Evolutionary conservation across 2,329 filamentous ascomycete species (phyloP), one percentile per base, ranked within the genome.

Genomic region (Hymenoscyphus fructigenus): DNA sequence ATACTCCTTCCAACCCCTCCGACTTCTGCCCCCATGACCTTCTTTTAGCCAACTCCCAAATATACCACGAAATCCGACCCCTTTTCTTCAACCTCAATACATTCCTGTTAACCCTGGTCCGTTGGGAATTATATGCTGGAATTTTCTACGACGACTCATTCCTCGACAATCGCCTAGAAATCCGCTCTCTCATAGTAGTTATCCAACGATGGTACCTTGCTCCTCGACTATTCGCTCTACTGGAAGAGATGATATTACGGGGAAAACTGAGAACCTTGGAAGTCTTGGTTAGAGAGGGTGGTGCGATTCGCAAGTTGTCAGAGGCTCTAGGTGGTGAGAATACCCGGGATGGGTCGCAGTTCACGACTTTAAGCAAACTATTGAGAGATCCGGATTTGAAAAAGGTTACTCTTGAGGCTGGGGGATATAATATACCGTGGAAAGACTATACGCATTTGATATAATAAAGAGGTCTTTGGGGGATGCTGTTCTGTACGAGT

Each of bases 231-330:
- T 73, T 71, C 63, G 71, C 67, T 0, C 38, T 66, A 2, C 15
- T 75, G 1, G 67, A 72, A 36, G 69, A 71, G 28, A 72, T 68
- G 62, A 70, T 75, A 9, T 61, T 74, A 15, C 68, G 72, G 59
- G 74, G 73, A 3, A 66, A 58, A 12, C 59, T 76, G 20, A 68
- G 72, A 55, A 34, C 62, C 2, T n/a, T 76, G 15, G 68, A 72
- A 47, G 60, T 74, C n/a, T 44, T 50, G n/a, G 4, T 63, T 14
- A 23, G 29, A 57, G 36, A 58, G 5, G 53, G 29, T 4, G 34
- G 20, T n/a, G 55, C 20, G 60, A 61, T 38, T 38, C 36, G 29
- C 20, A 38, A 32, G 50, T 26, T 53, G n/a, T 47, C 44, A 34
- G 26, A 56, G 23, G 53, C 15, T 56, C 20, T 15, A 2, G 44